Conservation (phyloP, 768 basidiomycete genomes). For the Podaxis carcinomalis region DNA sequence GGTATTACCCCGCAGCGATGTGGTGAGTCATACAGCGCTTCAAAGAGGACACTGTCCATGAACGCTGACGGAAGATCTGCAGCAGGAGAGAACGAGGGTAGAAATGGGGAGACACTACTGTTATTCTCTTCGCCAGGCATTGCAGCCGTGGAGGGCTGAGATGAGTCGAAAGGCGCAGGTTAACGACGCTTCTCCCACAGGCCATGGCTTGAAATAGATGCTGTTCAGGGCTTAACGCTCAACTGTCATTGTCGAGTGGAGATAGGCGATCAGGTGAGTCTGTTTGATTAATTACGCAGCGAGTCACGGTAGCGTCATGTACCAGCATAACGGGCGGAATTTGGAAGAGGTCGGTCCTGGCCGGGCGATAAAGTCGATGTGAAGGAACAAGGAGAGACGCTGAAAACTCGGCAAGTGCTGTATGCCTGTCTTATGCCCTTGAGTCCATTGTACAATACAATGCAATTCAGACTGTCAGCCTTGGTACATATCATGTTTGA, state of each 20-base stretch:
- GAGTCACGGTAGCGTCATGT: background rate
- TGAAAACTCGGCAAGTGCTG: too few relatives aligned
- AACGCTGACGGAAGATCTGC: background rate
- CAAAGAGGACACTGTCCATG: background rate
- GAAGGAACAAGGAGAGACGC: too few relatives aligned
- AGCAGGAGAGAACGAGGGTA: too few relatives aligned
- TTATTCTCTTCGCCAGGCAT: background rate
- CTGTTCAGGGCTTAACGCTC: background rate
- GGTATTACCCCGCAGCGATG: background rate
- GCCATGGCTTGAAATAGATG: background rate
- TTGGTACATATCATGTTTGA: too few relatives aligned
- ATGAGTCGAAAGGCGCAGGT: background rate
- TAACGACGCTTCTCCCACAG: background rate
- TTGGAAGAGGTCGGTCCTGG: too few relatives aligned
- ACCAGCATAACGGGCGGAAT: too few relatives aligned
- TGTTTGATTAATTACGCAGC: background rate
- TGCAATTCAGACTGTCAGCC: too few relatives aligned
- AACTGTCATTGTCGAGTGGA: constrained; percentile 24
- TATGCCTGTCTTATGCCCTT: too few relatives aligned
- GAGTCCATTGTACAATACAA: too few relatives aligned
- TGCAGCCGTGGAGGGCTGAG: background rate
- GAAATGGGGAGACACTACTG: background rate
- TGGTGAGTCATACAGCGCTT: background rate
- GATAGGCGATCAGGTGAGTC: constrained; percentile 6
- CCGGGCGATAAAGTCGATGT: too few relatives aligned